A percentile compares a stretch with the other conserved stretches of the same genome.
Evolutionary conservation across 257 asterid genomes (phyloP).

Genomic region (Gardenia jasminoides): DNA sequence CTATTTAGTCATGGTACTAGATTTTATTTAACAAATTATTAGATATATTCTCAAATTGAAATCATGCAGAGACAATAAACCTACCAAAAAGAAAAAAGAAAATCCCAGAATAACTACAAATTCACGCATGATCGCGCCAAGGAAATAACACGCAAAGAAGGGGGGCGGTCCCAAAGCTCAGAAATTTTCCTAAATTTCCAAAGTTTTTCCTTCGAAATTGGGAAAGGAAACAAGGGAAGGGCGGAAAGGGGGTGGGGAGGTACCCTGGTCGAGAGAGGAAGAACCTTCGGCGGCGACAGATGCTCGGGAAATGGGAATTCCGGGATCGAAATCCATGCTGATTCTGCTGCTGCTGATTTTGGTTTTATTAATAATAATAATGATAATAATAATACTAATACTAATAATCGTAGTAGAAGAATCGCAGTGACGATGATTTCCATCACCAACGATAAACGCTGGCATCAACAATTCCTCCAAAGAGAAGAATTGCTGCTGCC

Average conservation of each 20-base stretch:
- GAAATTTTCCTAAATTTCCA: not conserved
- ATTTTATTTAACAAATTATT: not conserved
- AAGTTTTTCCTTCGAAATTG: not conserved
- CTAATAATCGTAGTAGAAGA: not conserved
- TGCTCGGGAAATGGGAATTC: conserved; percentile 54
- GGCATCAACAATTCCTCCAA: conserved; percentile 1
- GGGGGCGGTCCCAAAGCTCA: not conserved
- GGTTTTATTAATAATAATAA: too few relatives aligned
- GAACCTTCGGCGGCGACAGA: conserved; percentile 57
- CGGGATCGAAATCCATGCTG: conserved; percentile 39
- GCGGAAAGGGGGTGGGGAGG: conserved; percentile 14
- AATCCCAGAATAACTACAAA: not conserved
- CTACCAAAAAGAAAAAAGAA: not conserved
- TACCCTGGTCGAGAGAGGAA: conserved; percentile 49
- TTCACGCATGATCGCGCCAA: conserved; percentile 14
- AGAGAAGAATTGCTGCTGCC: conserved; percentile 14
- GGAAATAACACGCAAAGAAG: not conserved
- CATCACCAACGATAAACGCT: conserved; percentile 19
- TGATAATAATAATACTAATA: too few relatives aligned
- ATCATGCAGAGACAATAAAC: conserved; percentile 1
- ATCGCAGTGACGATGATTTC: conserved; percentile 9
- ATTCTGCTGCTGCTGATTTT: not conserved
- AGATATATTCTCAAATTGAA: not conserved
- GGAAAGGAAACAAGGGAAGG: conserved; percentile 15
- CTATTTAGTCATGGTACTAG: not conserved